Evolutionary conservation across 352 stramenopile species (phyloP).

Genomic region (Globisporangium canariense): DNA sequence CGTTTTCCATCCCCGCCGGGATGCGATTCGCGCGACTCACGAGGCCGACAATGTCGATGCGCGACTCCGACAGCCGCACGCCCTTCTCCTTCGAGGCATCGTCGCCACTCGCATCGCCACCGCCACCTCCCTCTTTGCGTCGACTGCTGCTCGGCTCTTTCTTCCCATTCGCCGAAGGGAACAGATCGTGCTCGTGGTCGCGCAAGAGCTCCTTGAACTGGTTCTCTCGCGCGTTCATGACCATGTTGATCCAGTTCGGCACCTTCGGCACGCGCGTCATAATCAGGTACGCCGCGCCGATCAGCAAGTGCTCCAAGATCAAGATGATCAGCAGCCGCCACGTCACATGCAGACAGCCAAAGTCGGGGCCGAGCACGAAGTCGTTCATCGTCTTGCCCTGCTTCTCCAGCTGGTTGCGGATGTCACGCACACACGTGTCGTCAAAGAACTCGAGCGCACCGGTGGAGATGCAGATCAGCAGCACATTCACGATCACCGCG

Average conservation of each 20-base stretch:
- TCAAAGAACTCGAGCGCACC: constrained; percentile 70
- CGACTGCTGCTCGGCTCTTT: background rate
- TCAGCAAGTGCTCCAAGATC: constrained; percentile 50
- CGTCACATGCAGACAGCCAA: constrained; percentile 55
- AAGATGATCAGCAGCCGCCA: constrained; percentile 61
- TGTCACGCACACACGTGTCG: constrained; percentile 49
- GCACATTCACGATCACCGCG: constrained; percentile 65
- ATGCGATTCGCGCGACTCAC: constrained; percentile 14
- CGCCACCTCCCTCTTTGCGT: background rate
- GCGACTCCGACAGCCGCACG: constrained; percentile 29
- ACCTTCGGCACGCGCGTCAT: constrained; percentile 54
- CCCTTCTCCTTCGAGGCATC: constrained; percentile 16
- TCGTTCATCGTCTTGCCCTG: constrained; percentile 63
- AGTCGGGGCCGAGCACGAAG: constrained; percentile 63
- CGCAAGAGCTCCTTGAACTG: constrained; percentile 63
- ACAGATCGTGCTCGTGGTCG: constrained; percentile 45
- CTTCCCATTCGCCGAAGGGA: constrained; percentile 20
- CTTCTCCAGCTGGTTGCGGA: constrained; percentile 51
- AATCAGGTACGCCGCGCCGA: constrained; percentile 48
- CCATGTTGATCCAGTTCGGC: constrained; percentile 43
- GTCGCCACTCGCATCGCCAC: constrained; percentile 1
- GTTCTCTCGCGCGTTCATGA: constrained; percentile 57
- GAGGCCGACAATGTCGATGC: constrained; percentile 19
- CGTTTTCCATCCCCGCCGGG: background rate
- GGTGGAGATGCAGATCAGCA: constrained; percentile 72